A percentile compares a stretch with the other conserved stretches of the same genome.
These are phyloP conservation scores for Fusarium sp. DNA, from an alignment of 2,329 filamentous ascomycete genomes.

Conservation along the genomic window DNA sequence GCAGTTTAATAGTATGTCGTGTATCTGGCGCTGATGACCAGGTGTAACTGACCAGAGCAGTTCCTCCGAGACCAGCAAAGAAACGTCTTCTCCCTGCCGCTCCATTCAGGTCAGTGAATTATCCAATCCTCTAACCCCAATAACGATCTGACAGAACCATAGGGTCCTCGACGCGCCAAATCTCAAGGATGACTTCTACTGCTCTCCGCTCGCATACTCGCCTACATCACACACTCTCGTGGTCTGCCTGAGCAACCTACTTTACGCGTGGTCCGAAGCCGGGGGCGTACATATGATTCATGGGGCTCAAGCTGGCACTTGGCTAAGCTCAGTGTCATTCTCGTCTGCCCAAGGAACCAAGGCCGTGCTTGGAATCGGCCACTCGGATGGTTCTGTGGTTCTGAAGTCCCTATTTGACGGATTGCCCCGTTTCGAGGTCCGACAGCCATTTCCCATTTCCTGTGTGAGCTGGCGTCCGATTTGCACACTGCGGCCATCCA, in stretches of 20 bases:
- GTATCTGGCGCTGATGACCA: not conserved
- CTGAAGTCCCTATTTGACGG: slow-evolving; percentile 82
- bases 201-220: slow-evolving; percentile 89
- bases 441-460: slow-evolving; percentile 78
- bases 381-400: slow-evolving; percentile 80
- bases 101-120: slow-evolving; percentile 76
- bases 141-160: slow-evolving; percentile 47
- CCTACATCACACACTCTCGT: slow-evolving; percentile 79
- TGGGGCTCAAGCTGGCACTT: slow-evolving; percentile 47
- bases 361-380: slow-evolving; percentile 86
- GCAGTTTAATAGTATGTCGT: slow-evolving; percentile 15
- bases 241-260: slow-evolving; percentile 80
- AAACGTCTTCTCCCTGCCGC: slow-evolving; percentile 70
- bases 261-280: slow-evolving; percentile 91
- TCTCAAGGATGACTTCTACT: slow-evolving; percentile 96
- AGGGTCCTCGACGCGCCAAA: slow-evolving; percentile 89
- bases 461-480: slow-evolving; percentile 85
- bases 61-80: slow-evolving; percentile 18
- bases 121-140: not conserved
- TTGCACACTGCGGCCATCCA: slow-evolving; percentile 63
- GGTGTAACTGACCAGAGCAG: slow-evolving; percentile 28
- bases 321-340: slow-evolving; percentile 89
- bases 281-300: slow-evolving; percentile 69
- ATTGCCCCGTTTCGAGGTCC: slow-evolving; percentile 78
- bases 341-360: slow-evolving; percentile 82